Base-by-base conservation (phyloP, 768 basidiomycete species). In the Trametes gibbosa region DNA sequence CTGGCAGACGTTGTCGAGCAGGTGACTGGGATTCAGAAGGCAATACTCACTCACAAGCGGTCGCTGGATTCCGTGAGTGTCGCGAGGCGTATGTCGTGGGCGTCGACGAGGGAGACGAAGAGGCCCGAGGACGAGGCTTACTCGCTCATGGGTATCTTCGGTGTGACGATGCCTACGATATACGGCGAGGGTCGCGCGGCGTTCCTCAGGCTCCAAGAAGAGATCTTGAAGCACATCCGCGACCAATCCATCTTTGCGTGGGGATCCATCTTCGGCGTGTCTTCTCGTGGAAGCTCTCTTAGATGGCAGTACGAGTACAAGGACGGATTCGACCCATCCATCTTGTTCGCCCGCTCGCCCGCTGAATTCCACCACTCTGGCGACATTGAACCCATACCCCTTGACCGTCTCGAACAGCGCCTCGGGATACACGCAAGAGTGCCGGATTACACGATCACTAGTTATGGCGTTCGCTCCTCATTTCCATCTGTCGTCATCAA, bases 121-220 rank as follows among this genome's bases (percentile, higher is more conserved):
- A 34, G n/a, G 32, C 48, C 32, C 16, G 48, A 49, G 32, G 48
- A 49, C 32, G 48, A 49, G 29, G 48, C 48, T 5, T 49, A 49
- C 48, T 49, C 48, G 2, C 48, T 49, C 29, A 49, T 49, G 48
- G 48, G 48, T n/a, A 45, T 45, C 43, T 45, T 45, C 43, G 43
- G 43, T 9, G 43, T 45, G 6, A 45, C 3, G 21, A 45, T 49
- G 48, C 5, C 29, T 13, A 49, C 48, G 8, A 49, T 34, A 16
- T 49, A 49, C 17, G 48, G 48, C 32, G 48, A 49, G 32, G 48
- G 48, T 19, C 48, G 48, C 10, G 5, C 48, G 3, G 48, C 48
- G 8, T 49, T 49, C 32, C n/a, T 49, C 29, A 17, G 29, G 32
- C 48, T 49, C 9, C 48, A 49, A 19, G 48, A 49, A 17, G 48